Evolutionary conservation across 306 rosid genomes (phyloP), one percentile per base, ranked within the genome.

Genomic region (Cucumis cinereus): DNA sequence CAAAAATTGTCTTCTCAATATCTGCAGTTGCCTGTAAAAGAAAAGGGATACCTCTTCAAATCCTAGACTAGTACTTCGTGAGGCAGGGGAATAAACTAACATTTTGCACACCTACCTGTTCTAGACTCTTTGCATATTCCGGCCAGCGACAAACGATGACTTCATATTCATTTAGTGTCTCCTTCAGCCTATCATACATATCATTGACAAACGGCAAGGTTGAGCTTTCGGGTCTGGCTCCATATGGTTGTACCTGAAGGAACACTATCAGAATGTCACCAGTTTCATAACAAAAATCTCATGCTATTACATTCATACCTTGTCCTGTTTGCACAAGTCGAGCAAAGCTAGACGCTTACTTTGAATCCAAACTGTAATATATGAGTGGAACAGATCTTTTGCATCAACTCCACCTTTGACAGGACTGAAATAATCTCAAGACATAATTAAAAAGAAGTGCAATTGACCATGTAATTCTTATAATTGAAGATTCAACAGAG

Each of bases 101-200:
- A 40, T 77, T 76, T 57, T 20, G 23, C 45, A 75, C 99, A 78
- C 98, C 33, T 90, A 94, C 99, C 78, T 87, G 87, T 80, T 94
- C 99, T n/a, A 94, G 83, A 81, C 81, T 84, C 68, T 89, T 58
- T 28, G 90, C 85, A 83, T 94, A 94, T 60, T 94, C 97, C 6
- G 99, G 97, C 99, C 99, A 94, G 50, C 97, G 91, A 86, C 92
- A 86, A 86, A 92, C 87, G 74, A 94, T 94, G 87, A 94, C 88
- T 82, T 90, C 93, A 61, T 90, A 94, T 72, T 89, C 95, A 38
- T 88, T 87, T 86, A 94, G 83, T 24, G 95, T 94, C 83, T 83
- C 96, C 81, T 86, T 90, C 83, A 94, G 88, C 74, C 89, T 91
- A 50, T 91, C 95, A 81, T 91, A 94, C 93, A 94, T 92, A 69